Base-by-base conservation (phyloP, 345 rosid species). In the Eucalyptus curtisii region DNA sequence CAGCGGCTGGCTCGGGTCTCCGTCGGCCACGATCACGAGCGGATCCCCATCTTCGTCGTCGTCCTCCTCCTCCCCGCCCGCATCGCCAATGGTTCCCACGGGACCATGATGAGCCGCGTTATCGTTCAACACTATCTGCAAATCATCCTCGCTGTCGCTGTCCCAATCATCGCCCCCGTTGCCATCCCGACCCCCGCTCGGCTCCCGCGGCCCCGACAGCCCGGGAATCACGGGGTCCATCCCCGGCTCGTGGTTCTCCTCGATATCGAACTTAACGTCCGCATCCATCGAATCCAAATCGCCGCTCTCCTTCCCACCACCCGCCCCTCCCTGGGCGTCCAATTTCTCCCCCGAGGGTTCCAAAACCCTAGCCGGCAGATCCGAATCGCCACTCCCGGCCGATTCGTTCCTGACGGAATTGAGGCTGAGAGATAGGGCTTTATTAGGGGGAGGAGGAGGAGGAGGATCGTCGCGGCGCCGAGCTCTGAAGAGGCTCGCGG, bases 61-160 rank as follows among this genome's bases (percentile, higher is more conserved):
- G 5, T 95, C 96, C 24, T 90, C 93, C 9, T 89, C 90, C 8
- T 89, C 90, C 8, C 90, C 97, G 44, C 87, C 94, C 3, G 88
- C 95, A 44, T 90, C 97, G 84, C 90, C 93, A 82, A 91, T 89
- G 88, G 87, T 87, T 87, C 94, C 92, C 94, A 92, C 92, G 88
- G 92, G 94, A 90, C 92, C 92, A 82, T 93, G 93, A 42, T 87
- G 86, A n/a, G 90, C 95, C 88, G 90, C 93, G 66, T 91, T 93
- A 37, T 96, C 99, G 87, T 98, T 98, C 94, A 98, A 92, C 86
- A 98, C 98, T 86, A 97, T 98, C 93, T 97, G 95, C 91, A 98
- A 92, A 93, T 95, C 99, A 88, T 98, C 99, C 76, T 98, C 99
- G 90, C 99, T 98, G 89, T 98, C 99, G 92, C 99, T 97, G 79